Evolutionary conservation across 495 filamentous ascomycete species (phyloP).

Genomic region (Talaromyces stipitatus): DNA sequence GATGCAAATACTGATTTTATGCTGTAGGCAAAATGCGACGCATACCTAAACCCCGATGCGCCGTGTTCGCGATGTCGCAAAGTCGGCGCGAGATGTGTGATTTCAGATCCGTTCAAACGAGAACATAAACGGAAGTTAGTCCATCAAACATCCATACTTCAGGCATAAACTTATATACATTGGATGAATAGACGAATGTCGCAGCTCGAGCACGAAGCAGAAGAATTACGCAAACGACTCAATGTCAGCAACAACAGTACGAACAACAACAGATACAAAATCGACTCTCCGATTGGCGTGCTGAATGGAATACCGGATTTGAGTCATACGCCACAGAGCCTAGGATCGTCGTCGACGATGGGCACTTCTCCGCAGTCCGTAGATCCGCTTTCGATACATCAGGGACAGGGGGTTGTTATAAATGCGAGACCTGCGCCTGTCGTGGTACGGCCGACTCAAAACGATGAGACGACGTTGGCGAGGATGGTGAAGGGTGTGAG

Average conservation of each 20-base stretch:
- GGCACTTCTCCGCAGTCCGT: background rate
- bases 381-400: background rate
- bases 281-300: slow-evolving; percentile 20
- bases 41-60: slow-evolving; percentile 22
- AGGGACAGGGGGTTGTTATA: too few relatives aligned
- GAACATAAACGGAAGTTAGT: slow-evolving; percentile 38
- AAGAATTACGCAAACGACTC: slow-evolving; percentile 29
- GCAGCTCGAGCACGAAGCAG: slow-evolving; percentile 29
- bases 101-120: slow-evolving; percentile 36
- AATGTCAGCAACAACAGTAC: slow-evolving; percentile 9
- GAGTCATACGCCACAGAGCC: slow-evolving; percentile 7
- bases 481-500: slow-evolving; percentile 22
- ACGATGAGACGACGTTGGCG: slow-evolving; percentile 5
- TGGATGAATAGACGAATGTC: slow-evolving; percentile 23
- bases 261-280: slow-evolving; percentile 7
- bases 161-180: too few relatives aligned
- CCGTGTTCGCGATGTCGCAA: slow-evolving; percentile 33
- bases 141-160: too few relatives aligned
- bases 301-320: slow-evolving; percentile 26
- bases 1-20: background rate
- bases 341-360: background rate
- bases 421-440: background rate
- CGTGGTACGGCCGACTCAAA: background rate
- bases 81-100: slow-evolving; percentile 27
- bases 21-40: slow-evolving; percentile 27